phyloP scores from a whole-genome alignment of 1,139 yeast species.

The Kurtzmaniella quercitrusa region DNA sequence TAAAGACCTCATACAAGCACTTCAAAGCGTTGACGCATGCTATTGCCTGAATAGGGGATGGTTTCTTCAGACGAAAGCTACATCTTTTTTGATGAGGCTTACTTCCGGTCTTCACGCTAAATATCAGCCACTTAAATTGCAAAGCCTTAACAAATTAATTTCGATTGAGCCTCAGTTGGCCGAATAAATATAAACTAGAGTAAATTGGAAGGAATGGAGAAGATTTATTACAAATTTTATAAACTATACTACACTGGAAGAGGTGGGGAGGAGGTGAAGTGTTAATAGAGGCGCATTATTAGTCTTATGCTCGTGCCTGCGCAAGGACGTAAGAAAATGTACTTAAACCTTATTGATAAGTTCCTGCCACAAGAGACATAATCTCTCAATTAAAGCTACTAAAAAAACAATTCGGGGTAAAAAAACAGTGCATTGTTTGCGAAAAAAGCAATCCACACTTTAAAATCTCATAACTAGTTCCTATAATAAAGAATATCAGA shows the following conservation, averaged over 20 bases:
- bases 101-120: too few species aligned
- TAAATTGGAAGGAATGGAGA: background rate
- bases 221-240: too few species aligned
- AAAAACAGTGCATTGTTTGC: background rate
- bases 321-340: background rate
- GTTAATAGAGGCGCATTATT: background rate
- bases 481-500: background rate
- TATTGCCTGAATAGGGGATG: slow-evolving; percentile 1
- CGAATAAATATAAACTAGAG: background rate
- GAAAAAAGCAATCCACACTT: background rate
- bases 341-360: background rate
- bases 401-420: background rate
- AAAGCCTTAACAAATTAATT: too few species aligned
- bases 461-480: background rate
- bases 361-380: background rate
- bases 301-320: slow-evolving; percentile 1
- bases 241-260: background rate
- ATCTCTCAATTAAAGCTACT: background rate
- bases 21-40: background rate
- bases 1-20: background rate
- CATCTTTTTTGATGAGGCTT: too few species aligned
- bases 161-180: background rate
- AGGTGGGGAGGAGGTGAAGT: background rate
- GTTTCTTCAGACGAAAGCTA: background rate
- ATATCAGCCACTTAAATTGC: too few species aligned